Base-by-base conservation (phyloP, 2,329 filamentous ascomycete genomes). In the Aspergillus luchuensis region DNA sequence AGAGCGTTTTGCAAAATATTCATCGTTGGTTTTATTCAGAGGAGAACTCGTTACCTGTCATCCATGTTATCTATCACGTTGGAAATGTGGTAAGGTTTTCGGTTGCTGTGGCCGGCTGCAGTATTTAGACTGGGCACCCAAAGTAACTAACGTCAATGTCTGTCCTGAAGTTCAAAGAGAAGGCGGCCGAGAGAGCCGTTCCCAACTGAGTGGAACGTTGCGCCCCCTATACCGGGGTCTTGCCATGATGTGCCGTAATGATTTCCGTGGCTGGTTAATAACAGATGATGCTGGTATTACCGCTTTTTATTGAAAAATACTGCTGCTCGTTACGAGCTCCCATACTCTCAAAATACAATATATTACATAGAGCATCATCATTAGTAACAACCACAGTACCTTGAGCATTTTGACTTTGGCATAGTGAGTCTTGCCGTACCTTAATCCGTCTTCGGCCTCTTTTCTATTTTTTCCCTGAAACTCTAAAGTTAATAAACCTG, bases 161-260 rank as follows among this genome's bases (percentile, higher is more conserved):
- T 30, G 11, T 15, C 33, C n/a, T 49, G 15, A 15, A 19, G 8
- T 50, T 23, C 39, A 45, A 43, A 47, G 19, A 41, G 15, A 17
- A 36, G 33, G 33, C 23, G 36, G 58, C 45, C 48, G 38, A 51
- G 50, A 47, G 38, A 56, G 59, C 47, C 15, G 56, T 62, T 68
- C 63, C 67, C 66, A 66, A 67, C 63, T 67, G 67, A 60, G 68
- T 69, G 67, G 67, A 68, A 69, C 64, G 63, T 69, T 68, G 67
- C 66, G 67, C 66, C 66, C 66, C 65, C 56, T 60, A 48, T 50
- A 59, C 66, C 57, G 56, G 66, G 66, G 65, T 50, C 47, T 50
- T 28, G 8, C 25, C 41, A 11, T 17, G 47, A 30, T 50, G 41
- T 8, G 23, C 7, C n/a, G 47, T 50, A 33, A 33, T 50, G 45